A percentile compares a stretch with the other conserved stretches of the same genome.
Evolutionary conservation across 345 rosid genomes (phyloP).

Genomic region (Iberis pinnata): DNA sequence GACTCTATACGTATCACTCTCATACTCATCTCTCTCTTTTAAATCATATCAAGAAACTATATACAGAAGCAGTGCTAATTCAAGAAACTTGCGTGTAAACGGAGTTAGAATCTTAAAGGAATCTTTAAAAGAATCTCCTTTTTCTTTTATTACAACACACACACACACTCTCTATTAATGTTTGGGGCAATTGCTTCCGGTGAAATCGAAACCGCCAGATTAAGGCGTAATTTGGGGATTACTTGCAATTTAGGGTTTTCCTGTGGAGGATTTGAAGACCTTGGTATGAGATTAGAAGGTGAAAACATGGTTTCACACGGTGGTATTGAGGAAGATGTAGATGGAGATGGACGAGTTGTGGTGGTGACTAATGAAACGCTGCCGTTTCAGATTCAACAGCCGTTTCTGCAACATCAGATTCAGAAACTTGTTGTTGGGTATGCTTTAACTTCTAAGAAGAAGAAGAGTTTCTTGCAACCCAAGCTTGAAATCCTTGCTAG

Average conservation of each 20-base stretch:
- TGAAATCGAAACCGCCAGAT: constrained; percentile 27
- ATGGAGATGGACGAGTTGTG: too few species aligned
- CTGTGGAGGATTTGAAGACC: constrained; percentile 23
- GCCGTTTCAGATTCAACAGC: constrained; percentile 24
- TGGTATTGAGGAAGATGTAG: constrained; percentile 25
- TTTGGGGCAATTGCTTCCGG: constrained; percentile 21
- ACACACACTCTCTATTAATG: constrained; percentile 3
- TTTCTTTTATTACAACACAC: not conserved
- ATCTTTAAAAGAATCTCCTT: constrained; percentile 28
- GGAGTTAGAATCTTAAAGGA: constrained; percentile 24
- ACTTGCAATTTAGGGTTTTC: constrained; percentile 33
- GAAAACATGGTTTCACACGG: constrained; percentile 31
- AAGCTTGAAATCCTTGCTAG: constrained; percentile 70
- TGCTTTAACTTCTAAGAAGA: constrained; percentile 88
- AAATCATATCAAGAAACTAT: constrained; percentile 1
- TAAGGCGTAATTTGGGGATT: constrained; percentile 31
- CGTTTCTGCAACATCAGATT: constrained; percentile 27
- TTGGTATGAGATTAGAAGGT: constrained; percentile 45
- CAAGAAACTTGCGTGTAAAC: not conserved
- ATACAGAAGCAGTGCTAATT: constrained; percentile 3
- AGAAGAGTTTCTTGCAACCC: constrained; percentile 85
- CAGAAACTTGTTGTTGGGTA: constrained; percentile 65
- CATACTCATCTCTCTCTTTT: constrained; percentile 9
- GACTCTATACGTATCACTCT: not conserved
- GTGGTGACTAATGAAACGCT: constrained; percentile 5